These are phyloP conservation scores for Leccinum truebloodii DNA, from an alignment of 768 basidiomycete genomes.

Conservation along the genomic window DNA sequence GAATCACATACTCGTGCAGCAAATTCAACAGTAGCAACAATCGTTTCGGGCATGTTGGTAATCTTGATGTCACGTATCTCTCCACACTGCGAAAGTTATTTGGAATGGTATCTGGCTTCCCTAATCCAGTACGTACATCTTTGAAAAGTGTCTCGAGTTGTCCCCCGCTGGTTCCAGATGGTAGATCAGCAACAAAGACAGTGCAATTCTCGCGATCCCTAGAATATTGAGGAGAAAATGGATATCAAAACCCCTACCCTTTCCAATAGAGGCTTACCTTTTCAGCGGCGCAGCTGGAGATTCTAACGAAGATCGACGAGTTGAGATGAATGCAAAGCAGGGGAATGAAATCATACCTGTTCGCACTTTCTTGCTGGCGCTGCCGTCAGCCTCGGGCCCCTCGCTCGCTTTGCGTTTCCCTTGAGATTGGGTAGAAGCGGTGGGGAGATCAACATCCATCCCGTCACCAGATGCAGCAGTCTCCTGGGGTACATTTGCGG, in stretches of 20 bases:
- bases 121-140: slow-evolving; percentile 57
- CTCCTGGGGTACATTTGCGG: slow-evolving; percentile 9
- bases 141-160: slow-evolving; percentile 78
- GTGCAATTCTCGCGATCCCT: slow-evolving; percentile 97
- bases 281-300: slow-evolving; percentile 52
- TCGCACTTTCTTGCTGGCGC: slow-evolving; percentile 62
- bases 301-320: slow-evolving; percentile 34
- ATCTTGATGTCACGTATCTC: slow-evolving; percentile 82
- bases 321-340: not conserved
- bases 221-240: not conserved
- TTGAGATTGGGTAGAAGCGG: slow-evolving; percentile 39
- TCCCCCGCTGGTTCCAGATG: slow-evolving; percentile 53
- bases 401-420: slow-evolving; percentile 70
- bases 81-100: slow-evolving; percentile 69
- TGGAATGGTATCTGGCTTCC: not conserved
- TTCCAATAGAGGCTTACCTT: slow-evolving; percentile 42
- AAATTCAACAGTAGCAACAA: slow-evolving; percentile 92
- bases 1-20: slow-evolving; percentile 44
- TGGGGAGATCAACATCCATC: slow-evolving; percentile 45
- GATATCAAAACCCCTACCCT: not conserved
- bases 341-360: slow-evolving; percentile 46
- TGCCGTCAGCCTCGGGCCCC: slow-evolving; percentile 33
- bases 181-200: slow-evolving; percentile 80
- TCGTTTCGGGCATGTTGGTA: slow-evolving; percentile 52
- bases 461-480: slow-evolving; percentile 12